A percentile compares a stretch with the other conserved stretches of the same genome.
These are phyloP conservation scores for Alternaria conjuncta DNA, from an alignment of 2,329 filamentous ascomycete genomes.

Conservation along the genomic window DNA sequence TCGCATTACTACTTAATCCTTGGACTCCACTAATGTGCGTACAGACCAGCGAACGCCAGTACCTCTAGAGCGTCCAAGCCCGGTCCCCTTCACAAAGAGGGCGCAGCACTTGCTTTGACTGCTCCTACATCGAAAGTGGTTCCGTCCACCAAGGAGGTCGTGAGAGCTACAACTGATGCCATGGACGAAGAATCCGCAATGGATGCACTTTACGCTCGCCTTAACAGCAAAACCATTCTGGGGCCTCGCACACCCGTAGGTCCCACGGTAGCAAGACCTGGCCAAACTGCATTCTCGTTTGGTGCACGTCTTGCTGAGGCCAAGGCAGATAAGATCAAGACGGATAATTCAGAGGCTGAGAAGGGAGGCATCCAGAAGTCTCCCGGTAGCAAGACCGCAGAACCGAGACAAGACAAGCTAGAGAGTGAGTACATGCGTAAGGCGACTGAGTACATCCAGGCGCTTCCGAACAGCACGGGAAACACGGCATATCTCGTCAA, in stretches of 20 bases:
- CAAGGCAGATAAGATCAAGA: neutral
- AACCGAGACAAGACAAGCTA: slow-evolving; percentile 6
- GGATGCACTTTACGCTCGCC: slow-evolving; percentile 28
- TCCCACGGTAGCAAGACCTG: neutral
- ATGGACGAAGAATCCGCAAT: slow-evolving; percentile 11
- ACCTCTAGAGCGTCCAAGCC: neutral
- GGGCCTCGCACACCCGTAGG: neutral
- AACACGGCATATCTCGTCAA: slow-evolving; percentile 17
- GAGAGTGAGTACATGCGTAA: slow-evolving; percentile 25
- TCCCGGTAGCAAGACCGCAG: neutral
- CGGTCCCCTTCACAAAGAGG: slow-evolving; percentile 1
- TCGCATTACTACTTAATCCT: neutral
- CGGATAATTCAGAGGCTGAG: neutral
- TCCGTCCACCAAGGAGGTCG: slow-evolving; percentile 2
- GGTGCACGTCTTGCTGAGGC: neutral
- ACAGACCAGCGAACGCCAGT: neutral
- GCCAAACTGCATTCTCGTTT: slow-evolving; percentile 11
- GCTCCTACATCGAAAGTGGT: neutral
- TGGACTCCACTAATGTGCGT: slow-evolving; percentile 6
- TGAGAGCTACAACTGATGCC: neutral
- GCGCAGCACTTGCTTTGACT: neutral
- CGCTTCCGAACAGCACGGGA: slow-evolving; percentile 11
- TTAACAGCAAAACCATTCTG: slow-evolving; percentile 9
- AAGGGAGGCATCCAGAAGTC: neutral
- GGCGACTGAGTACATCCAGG: slow-evolving; percentile 23